Conservation (phyloP, 2,329 filamentous ascomycete species). For the Fusarium caatingaense region DNA sequence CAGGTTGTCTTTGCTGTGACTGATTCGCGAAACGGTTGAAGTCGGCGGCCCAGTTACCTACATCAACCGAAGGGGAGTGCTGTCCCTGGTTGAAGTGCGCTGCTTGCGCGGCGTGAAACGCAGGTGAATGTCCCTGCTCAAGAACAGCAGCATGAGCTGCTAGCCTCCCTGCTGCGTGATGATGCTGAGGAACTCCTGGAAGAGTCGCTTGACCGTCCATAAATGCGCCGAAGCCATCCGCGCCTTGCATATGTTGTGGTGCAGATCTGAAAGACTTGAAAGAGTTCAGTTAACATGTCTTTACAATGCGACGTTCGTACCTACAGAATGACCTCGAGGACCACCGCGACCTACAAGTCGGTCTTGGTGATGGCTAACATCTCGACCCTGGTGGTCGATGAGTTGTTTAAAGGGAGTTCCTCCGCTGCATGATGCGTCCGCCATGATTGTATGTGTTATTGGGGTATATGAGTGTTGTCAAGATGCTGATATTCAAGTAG, state of each 20-base stretch:
- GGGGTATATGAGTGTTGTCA: background rate
- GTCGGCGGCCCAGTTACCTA: conserved; percentile 53
- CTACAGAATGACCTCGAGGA: conserved; percentile 48
- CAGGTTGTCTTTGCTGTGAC: conserved; percentile 42
- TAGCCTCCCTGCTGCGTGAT: conserved; percentile 52
- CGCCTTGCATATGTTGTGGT: conserved; percentile 45
- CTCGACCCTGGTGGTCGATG: conserved; percentile 56
- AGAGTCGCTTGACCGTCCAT: conserved; percentile 47
- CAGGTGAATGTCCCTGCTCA: conserved; percentile 43
- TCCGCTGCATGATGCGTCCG: conserved; percentile 57
- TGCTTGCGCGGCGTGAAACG: conserved; percentile 38
- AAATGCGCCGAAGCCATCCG: conserved; percentile 52
- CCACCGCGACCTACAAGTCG: conserved; percentile 50
- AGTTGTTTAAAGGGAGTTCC: conserved; percentile 58
- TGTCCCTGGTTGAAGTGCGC: conserved; percentile 42
- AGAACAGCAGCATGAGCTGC: conserved; percentile 51
- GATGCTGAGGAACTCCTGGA: conserved; percentile 48
- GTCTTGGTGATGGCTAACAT: conserved; percentile 57
- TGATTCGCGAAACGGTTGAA: conserved; percentile 50
- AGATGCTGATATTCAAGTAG: conserved; percentile 9
- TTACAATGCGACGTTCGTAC: conserved; percentile 10
- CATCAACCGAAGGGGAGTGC: conserved; percentile 40
- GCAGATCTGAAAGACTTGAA: conserved; percentile 51
- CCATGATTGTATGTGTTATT: conserved; percentile 46
- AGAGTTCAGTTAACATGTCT: background rate